Percentiles rank a stretch among this genome's conserved stretches.
phyloP scores from a whole-genome alignment of 768 basidiomycete genomes.

The Inosperma sp. region DNA sequence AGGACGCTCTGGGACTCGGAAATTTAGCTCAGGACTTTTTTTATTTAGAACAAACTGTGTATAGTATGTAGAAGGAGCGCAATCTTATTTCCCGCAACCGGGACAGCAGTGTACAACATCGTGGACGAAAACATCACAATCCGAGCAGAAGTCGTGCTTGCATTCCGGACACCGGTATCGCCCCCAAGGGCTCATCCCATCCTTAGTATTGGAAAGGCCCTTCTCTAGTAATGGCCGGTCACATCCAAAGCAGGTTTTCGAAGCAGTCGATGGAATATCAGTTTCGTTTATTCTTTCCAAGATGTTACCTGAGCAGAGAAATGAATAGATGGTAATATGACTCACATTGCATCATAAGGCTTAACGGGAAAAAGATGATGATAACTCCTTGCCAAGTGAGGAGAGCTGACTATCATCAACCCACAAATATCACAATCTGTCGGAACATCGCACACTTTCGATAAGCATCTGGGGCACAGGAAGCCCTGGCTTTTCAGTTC shows the following conservation, averaged over 20 bases:
- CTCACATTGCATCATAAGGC: slow-evolving; percentile 77
- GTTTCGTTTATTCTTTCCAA: slow-evolving; percentile 41
- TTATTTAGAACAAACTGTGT: background rate
- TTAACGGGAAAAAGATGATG: slow-evolving; percentile 95
- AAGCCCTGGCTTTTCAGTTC: slow-evolving; percentile 91
- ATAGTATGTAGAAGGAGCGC: background rate
- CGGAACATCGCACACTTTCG: slow-evolving; percentile 95
- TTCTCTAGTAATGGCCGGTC: slow-evolving; percentile 60
- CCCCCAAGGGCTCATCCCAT: slow-evolving; percentile 80
- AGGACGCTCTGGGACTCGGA: too few species aligned
- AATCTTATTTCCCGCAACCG: slow-evolving; percentile 55
- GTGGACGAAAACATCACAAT: slow-evolving; percentile 96
- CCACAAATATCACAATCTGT: slow-evolving; percentile 98
- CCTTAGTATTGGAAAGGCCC: slow-evolving; percentile 33
- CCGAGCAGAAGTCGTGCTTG: slow-evolving; percentile 81
- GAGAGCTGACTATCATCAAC: slow-evolving; percentile 96
- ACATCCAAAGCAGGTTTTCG: slow-evolving; percentile 71
- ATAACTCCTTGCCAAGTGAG: slow-evolving; percentile 94
- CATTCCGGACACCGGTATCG: slow-evolving; percentile 91
- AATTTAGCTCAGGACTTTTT: too few species aligned
- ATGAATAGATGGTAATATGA: slow-evolving; percentile 16
- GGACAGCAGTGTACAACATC: slow-evolving; percentile 95
- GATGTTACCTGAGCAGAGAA: slow-evolving; percentile 6
- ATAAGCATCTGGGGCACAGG: slow-evolving; percentile 88
- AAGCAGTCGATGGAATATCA: slow-evolving; percentile 31